Base-by-base conservation (phyloP, 805 yeast genomes). In the Sugiyamaella qingdaonensis region DNA sequence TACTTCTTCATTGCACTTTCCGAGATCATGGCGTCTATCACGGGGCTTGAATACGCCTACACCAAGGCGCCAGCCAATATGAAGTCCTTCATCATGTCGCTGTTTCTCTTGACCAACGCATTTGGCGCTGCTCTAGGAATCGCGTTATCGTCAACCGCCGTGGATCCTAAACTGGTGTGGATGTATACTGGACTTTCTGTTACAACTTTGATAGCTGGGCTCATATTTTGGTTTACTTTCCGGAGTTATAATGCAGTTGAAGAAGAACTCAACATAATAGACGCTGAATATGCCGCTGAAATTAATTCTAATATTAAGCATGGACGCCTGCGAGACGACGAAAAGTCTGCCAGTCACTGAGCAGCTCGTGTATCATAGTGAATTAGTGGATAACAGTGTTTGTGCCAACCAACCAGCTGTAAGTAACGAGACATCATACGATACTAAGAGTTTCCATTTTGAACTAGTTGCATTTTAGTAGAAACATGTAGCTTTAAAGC, bases 31-130 rank as follows among this genome's bases (percentile, higher is more conserved):
- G 90, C 91, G 32, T 84, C 87, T 50, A 80, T 86, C 61, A 86
- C 94, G 19, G 94, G 92, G 61, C 78, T 85, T 61, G 94, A 87
- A 72, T 86, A 85, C 65, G 95, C 95, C 16, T 87, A 85, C 72
- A 82, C 90, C 27, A 84, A 86, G 72, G 92, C 94, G 4, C 94
- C 94, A 41, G 77, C 76, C 8, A 71, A 78, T 48, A 81, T 82
- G 86, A 81, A 80, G 68, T 78, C 85, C 13, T 78, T 82, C 64
- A 77, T 82, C 62, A 81, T 81, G 82, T 61, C 74, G 7, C 57
- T 82, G 49, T 86, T 83, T 74, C 74, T 87, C 63, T 71, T 86
- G 53, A 85, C 86, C 41, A 82, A 76, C 59, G 94, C 95, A n/a
- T 62, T 84, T 49, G 90, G 94, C 54, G 78, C 92, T 24, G 89